Percentiles rank a stretch among this genome's conserved stretches.
Conservation (phyloP, 441 rosid genomes). For the Bruguiera hainesii region DNA sequence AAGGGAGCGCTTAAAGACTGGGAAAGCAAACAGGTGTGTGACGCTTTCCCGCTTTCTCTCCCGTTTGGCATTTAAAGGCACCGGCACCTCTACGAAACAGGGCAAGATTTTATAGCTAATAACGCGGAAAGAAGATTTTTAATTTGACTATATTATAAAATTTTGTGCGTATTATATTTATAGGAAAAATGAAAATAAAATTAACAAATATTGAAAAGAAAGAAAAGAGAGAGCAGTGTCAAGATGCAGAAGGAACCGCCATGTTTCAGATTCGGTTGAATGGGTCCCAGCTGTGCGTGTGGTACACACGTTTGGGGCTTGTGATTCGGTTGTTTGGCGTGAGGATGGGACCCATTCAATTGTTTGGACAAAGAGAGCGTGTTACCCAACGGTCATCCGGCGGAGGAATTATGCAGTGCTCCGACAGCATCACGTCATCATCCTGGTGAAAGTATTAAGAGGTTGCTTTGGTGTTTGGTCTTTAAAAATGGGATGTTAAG, state of each 20-base stretch:
- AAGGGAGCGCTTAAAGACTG: neutral
- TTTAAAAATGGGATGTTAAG: no score
- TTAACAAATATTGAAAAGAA: no score
- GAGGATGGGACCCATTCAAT: slow-evolving; percentile 29
- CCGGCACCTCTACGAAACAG: no score
- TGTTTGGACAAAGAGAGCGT: neutral
- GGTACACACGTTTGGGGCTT: neutral
- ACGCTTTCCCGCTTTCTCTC: slow-evolving; percentile 57
- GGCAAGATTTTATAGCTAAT: no score
- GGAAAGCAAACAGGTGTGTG: slow-evolving; percentile 20
- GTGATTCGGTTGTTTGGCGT: slow-evolving; percentile 11
- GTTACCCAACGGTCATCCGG: slow-evolving; percentile 44
- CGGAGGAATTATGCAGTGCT: slow-evolving; percentile 24
- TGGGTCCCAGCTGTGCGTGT: slow-evolving; percentile 22
- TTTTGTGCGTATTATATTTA: no score
- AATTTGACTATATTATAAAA: no score
- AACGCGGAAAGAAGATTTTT: no score
- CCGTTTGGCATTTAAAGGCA: slow-evolving; percentile 33
- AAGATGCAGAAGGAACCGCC: no score
- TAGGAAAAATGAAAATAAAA: no score
- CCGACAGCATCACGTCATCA: neutral
- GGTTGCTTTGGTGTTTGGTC: neutral
- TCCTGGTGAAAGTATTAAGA: slow-evolving; percentile 30
- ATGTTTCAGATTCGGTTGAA: neutral
- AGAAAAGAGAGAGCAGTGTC: no score